These are phyloP conservation scores for Malassezia cuniculi DNA, from an alignment of 1,284 basidiomycete genomes.

Conservation along the genomic window DNA sequence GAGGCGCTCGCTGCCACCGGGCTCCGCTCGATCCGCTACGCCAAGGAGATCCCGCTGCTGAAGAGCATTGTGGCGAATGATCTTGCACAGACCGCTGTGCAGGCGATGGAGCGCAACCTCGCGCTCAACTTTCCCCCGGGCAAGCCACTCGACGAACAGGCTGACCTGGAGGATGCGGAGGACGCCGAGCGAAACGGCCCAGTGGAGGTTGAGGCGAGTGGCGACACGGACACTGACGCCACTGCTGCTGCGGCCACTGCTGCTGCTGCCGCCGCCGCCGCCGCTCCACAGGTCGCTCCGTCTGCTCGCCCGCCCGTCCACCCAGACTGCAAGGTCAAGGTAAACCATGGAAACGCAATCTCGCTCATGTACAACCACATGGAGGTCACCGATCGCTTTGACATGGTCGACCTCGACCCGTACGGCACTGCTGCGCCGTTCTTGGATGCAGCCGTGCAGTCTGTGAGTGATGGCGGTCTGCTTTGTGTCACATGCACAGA, in stretches of 20 bases:
- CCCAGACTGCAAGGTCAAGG: slow-evolving; percentile 36
- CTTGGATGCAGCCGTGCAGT: slow-evolving; percentile 89
- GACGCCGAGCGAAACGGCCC: background rate
- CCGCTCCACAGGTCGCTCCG: background rate
- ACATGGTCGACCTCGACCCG: slow-evolving; percentile 90
- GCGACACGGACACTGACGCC: background rate
- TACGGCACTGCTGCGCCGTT: slow-evolving; percentile 96
- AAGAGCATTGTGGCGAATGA: slow-evolving; percentile 91
- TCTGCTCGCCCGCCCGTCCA: slow-evolving; percentile 17
- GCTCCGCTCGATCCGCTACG: slow-evolving; percentile 87
- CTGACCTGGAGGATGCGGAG: slow-evolving; percentile 11
- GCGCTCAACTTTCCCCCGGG: slow-evolving; percentile 69
- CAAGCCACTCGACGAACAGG: slow-evolving; percentile 27
- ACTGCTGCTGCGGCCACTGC: too few relatives aligned
- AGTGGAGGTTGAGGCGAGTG: background rate
- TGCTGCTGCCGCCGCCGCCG: background rate
- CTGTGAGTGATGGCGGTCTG: slow-evolving; percentile 65
- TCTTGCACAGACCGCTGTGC: slow-evolving; percentile 66
- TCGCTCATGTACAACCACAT: slow-evolving; percentile 83
- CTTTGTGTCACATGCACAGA: slow-evolving; percentile 95
- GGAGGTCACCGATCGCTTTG: slow-evolving; percentile 60
- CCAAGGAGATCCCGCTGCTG: slow-evolving; percentile 85
- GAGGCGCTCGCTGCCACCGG: slow-evolving; percentile 94
- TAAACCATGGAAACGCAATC: slow-evolving; percentile 41
- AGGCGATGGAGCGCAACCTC: slow-evolving; percentile 76